Evolutionary conservation across 2,329 filamentous ascomycete species (phyloP).

Genomic region (Ascosphaera apis): DNA sequence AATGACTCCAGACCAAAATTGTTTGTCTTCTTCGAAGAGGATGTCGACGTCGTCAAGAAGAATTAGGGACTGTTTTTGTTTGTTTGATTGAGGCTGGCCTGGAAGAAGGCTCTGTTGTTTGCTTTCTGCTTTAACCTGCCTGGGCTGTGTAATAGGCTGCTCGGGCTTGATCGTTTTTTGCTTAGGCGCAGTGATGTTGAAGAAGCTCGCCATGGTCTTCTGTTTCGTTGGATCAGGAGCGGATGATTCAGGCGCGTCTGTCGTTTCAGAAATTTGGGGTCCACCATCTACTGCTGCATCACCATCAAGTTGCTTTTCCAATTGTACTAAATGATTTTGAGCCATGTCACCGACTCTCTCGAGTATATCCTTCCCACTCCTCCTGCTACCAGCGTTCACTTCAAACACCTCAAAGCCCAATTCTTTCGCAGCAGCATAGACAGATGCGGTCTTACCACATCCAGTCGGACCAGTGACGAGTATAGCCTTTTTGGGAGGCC

Average conservation of each 20-base stretch:
- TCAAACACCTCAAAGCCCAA: constrained; percentile 88
- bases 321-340: constrained; percentile 59
- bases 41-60: constrained; percentile 84
- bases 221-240: constrained; percentile 43
- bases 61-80: constrained; percentile 83
- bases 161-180: constrained; percentile 15
- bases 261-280: too few species aligned
- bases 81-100: constrained; percentile 14
- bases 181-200: constrained; percentile 21
- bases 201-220: constrained; percentile 60
- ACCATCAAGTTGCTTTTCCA: too few species aligned
- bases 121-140: too few species aligned
- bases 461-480: constrained; percentile 74
- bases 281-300: too few species aligned
- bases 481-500: constrained; percentile 45
- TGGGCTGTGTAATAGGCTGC: too few species aligned
- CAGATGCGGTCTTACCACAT: constrained; percentile 78
- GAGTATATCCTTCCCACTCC: constrained; percentile 71
- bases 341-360: constrained; percentile 95
- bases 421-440: constrained; percentile 81
- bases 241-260: too few species aligned
- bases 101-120: too few species aligned
- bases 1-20: constrained; percentile 73
- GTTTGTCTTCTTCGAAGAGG: constrained; percentile 83
- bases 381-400: constrained; percentile 61